phyloP scores from a whole-genome alignment of 2,329 filamentous ascomycete genomes.

The Blastomyces gilchristii region DNA sequence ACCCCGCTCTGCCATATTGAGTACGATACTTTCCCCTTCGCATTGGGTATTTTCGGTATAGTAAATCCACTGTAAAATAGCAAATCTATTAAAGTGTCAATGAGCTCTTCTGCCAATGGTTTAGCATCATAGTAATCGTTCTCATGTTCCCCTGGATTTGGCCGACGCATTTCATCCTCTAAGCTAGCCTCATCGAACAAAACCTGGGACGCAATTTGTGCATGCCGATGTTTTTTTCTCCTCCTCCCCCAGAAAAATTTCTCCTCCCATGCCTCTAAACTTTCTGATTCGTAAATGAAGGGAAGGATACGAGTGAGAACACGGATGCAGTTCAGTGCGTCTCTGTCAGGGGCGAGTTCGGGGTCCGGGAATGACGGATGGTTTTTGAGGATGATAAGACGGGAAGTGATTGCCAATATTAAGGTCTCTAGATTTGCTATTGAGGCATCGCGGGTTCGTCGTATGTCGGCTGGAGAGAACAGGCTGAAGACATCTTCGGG shows the following conservation, averaged over 20 bases:
- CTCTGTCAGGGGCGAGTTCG: slow-evolving; percentile 68
- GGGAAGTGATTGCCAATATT: slow-evolving; percentile 70
- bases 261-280: slow-evolving; percentile 75
- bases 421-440: slow-evolving; percentile 84
- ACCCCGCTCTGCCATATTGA: slow-evolving; percentile 98
- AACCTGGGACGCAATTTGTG: slow-evolving; percentile 59
- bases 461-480: slow-evolving; percentile 80
- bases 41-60: slow-evolving; percentile 59
- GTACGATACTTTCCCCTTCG: slow-evolving; percentile 73
- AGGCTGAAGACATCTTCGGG: slow-evolving; percentile 94
- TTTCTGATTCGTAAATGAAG: slow-evolving; percentile 82
- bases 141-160: slow-evolving; percentile 30
- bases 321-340: slow-evolving; percentile 91
- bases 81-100: slow-evolving; percentile 79
- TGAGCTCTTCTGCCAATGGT: slow-evolving; percentile 81
- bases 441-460: slow-evolving; percentile 73
- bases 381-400: slow-evolving; percentile 70
- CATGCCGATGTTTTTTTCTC: slow-evolving; percentile 59
- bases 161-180: slow-evolving; percentile 37
- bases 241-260: slow-evolving; percentile 81
- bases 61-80: slow-evolving; percentile 90
- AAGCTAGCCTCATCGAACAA: slow-evolving; percentile 67
- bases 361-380: slow-evolving; percentile 84
- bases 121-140: slow-evolving; percentile 71
- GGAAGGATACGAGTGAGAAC: slow-evolving; percentile 82